Conservation (phyloP, 2,329 filamentous ascomycete species). For the Penicillium sp. region DNA sequence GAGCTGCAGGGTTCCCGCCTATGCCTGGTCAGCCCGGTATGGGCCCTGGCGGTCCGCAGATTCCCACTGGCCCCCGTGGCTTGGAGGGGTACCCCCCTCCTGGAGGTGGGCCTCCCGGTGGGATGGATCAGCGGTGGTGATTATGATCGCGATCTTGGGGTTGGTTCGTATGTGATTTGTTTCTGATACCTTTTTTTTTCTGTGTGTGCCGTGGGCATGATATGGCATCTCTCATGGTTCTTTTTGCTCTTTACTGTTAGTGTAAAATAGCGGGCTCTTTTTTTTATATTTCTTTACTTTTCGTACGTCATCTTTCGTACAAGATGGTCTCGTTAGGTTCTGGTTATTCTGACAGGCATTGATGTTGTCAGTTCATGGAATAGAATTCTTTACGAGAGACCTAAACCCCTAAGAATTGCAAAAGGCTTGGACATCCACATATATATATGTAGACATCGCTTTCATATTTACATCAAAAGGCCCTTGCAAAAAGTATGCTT, state of each 20-base stretch:
- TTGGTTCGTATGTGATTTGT: not conserved
- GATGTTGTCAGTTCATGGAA: not conserved
- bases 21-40: slow-evolving; percentile 30
- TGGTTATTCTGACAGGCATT: not conserved
- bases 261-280: slow-evolving; percentile 22
- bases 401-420: not conserved
- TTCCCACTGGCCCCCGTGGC: slow-evolving; percentile 30
- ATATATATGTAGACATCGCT: not conserved
- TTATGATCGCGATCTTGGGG: slow-evolving; percentile 11
- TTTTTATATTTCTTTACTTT: slow-evolving; percentile 1
- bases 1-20: slow-evolving; percentile 38
- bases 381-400: not conserved
- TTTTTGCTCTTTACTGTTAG: slow-evolving; percentile 11
- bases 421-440: not conserved
- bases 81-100: slow-evolving; percentile 30
- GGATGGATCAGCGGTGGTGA: slow-evolving; percentile 33
- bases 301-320: not conserved
- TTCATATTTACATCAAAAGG: not conserved
- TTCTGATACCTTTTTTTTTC: slow-evolving; percentile 9
- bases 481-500: too few species aligned
- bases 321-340: not conserved
- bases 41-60: slow-evolving; percentile 14
- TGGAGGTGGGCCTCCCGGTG: slow-evolving; percentile 29
- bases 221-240: slow-evolving; percentile 3
- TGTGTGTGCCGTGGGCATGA: slow-evolving; percentile 10